A percentile compares a stretch with the other conserved stretches of the same genome.
Evolutionary conservation across 2,329 filamentous ascomycete genomes (phyloP).

Genomic region (Fusarium longipes): DNA sequence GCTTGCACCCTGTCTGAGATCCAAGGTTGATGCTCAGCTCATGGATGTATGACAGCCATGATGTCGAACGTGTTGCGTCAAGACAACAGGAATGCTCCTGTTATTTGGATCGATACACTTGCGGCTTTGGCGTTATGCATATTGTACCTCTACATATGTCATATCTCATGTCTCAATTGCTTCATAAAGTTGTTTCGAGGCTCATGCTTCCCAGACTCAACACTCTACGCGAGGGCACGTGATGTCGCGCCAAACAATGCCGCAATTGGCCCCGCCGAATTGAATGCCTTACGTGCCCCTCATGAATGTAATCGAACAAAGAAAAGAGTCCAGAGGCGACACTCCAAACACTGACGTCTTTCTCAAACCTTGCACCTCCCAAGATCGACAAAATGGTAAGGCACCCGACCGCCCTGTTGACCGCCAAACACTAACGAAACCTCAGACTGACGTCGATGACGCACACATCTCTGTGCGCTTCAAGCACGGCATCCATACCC

Average conservation of each 20-base stretch:
- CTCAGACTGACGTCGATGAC: conserved; percentile 53
- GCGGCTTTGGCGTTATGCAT: no score
- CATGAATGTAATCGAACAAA: conserved; percentile 6
- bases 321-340: neutral
- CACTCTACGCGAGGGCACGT: conserved; percentile 34
- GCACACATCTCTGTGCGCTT: conserved; percentile 74
- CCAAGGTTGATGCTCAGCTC: neutral
- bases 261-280: conserved; percentile 11
- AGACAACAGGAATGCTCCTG: neutral
- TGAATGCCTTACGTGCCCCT: conserved; percentile 6
- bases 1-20: neutral
- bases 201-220: neutral
- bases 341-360: conserved; percentile 11
- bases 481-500: conserved; percentile 77
- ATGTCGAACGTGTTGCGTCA: neutral
- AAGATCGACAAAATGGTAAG: conserved; percentile 36
- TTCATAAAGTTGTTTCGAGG: neutral
- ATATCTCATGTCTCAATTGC: neutral
- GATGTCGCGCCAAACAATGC: conserved; percentile 16
- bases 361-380: neutral
- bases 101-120: neutral
- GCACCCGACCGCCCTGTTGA: neutral
- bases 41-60: neutral
- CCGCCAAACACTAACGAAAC: conserved; percentile 3
- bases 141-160: neutral